These are phyloP conservation scores for Malassezia vespertilionis DNA, from an alignment of 1,284 basidiomycete genomes.

Conservation along the genomic window DNA sequence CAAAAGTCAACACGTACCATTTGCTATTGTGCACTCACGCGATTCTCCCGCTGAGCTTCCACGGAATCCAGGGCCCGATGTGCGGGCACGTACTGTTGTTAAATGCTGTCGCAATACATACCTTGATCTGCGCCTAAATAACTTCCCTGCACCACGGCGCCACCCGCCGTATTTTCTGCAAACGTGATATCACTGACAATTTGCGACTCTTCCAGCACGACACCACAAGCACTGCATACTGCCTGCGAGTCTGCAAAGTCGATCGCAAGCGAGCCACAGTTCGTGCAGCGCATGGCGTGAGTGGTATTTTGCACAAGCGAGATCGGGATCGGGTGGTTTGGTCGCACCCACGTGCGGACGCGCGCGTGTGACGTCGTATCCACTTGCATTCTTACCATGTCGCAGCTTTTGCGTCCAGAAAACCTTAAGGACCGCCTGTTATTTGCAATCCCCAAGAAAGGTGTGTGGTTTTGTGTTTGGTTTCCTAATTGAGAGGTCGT, in stretches of 20 bases:
- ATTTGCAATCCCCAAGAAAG: slow-evolving; percentile 97
- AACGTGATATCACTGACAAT: slow-evolving; percentile 90
- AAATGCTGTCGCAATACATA: slow-evolving; percentile 51
- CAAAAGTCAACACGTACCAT: slow-evolving; percentile 54
- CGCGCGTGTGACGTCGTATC: too few species aligned
- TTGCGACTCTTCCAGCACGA: slow-evolving; percentile 80
- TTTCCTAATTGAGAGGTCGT: slow-evolving; percentile 47
- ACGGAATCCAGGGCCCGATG: slow-evolving; percentile 38
- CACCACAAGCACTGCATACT: slow-evolving; percentile 42
- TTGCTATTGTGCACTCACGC: slow-evolving; percentile 75
- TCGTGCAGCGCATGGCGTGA: slow-evolving; percentile 34
- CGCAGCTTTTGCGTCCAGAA: slow-evolving; percentile 38
- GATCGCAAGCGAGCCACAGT: slow-evolving; percentile 35
- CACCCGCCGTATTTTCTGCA: slow-evolving; percentile 80
- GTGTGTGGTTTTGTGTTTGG: slow-evolving; percentile 49
- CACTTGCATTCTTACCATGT: slow-evolving; percentile 20
- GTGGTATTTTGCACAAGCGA: background rate
- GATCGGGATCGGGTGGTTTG: too few species aligned
- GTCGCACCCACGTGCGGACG: background rate
- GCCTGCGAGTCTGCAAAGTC: slow-evolving; percentile 35
- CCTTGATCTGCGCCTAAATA: slow-evolving; percentile 86
- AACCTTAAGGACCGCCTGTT: slow-evolving; percentile 60
- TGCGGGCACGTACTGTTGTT: slow-evolving; percentile 25
- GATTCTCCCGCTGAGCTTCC: slow-evolving; percentile 42
- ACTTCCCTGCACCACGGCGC: slow-evolving; percentile 86